phyloP scores from a whole-genome alignment of 2,329 filamentous ascomycete genomes.

The Exophiala bonariae region DNA sequence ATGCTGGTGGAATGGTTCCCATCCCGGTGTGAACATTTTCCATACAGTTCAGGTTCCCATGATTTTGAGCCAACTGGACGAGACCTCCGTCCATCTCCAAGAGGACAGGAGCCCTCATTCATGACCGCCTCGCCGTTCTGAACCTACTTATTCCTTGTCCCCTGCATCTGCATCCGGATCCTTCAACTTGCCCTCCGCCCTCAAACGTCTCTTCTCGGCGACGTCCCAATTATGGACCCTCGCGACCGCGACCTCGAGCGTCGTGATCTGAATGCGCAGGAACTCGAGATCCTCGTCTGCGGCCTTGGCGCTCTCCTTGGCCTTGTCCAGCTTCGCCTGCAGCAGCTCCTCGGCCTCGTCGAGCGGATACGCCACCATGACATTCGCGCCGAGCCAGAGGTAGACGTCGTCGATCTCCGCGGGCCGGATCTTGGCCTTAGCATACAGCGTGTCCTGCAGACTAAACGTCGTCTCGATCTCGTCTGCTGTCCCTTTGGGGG shows the following conservation, averaged over 20 bases:
- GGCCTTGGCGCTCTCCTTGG: slow-evolving; percentile 76
- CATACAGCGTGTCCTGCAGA: slow-evolving; percentile 92
- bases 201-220: slow-evolving; percentile 90
- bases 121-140: too few relatives aligned
- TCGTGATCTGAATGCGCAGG: slow-evolving; percentile 93
- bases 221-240: slow-evolving; percentile 99
- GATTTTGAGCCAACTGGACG: too few relatives aligned
- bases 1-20: too few relatives aligned
- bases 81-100: too few relatives aligned
- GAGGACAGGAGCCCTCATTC: too few relatives aligned
- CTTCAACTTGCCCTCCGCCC: slow-evolving; percentile 51
- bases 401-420: slow-evolving; percentile 80
- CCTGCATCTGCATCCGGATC: slow-evolving; percentile 20
- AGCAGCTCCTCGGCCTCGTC: slow-evolving; percentile 81
- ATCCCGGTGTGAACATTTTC: too few relatives aligned
- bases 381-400: slow-evolving; percentile 96
- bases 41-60: too few relatives aligned
- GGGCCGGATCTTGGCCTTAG: slow-evolving; percentile 77
- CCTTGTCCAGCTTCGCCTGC: slow-evolving; percentile 72
- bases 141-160: slow-evolving; percentile 17
- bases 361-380: slow-evolving; percentile 94
- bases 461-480: slow-evolving; percentile 85
- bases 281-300: slow-evolving; percentile 98
- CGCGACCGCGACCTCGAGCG: slow-evolving; percentile 92
- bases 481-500: background rate